Evolutionary conservation across 768 basidiomycete genomes (phyloP).

Genomic region (Boletus reticulatus): DNA sequence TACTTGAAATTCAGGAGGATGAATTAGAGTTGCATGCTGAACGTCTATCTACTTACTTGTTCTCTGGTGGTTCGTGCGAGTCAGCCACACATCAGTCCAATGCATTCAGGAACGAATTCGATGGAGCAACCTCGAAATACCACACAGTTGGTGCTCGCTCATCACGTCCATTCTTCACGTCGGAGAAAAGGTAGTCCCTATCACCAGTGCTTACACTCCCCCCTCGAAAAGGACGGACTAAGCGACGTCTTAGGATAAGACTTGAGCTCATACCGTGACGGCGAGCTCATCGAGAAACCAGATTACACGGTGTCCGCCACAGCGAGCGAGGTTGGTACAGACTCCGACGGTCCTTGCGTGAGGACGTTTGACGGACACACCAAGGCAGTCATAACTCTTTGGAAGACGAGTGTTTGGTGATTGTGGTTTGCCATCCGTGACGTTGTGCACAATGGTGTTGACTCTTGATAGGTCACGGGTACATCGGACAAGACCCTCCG

Average conservation of each 20-base stretch:
- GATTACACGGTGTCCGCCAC: slow-evolving; percentile 41
- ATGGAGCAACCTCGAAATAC: slow-evolving; percentile 43
- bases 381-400: slow-evolving; percentile 89
- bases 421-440: slow-evolving; percentile 28
- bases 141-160: slow-evolving; percentile 10
- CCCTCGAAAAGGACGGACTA: too few species aligned
- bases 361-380: slow-evolving; percentile 86
- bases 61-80: background rate
- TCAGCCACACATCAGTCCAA: slow-evolving; percentile 53
- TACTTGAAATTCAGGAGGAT: slow-evolving; percentile 89
- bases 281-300: slow-evolving; percentile 37
- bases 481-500: slow-evolving; percentile 98
- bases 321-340: slow-evolving; percentile 41
- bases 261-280: slow-evolving; percentile 36
- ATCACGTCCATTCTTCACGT: slow-evolving; percentile 28
- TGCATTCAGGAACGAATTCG: slow-evolving; percentile 85
- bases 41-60: slow-evolving; percentile 54
- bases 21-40: slow-evolving; percentile 97
- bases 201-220: background rate
- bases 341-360: slow-evolving; percentile 52
- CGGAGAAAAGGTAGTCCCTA: slow-evolving; percentile 30
- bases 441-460: slow-evolving; percentile 10
- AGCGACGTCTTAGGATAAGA: slow-evolving; percentile 65
- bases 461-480: slow-evolving; percentile 77
- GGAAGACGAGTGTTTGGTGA: slow-evolving; percentile 92